phyloP scores from a whole-genome alignment of 805 yeast species.

The Sugiyamaella valdiviana region DNA sequence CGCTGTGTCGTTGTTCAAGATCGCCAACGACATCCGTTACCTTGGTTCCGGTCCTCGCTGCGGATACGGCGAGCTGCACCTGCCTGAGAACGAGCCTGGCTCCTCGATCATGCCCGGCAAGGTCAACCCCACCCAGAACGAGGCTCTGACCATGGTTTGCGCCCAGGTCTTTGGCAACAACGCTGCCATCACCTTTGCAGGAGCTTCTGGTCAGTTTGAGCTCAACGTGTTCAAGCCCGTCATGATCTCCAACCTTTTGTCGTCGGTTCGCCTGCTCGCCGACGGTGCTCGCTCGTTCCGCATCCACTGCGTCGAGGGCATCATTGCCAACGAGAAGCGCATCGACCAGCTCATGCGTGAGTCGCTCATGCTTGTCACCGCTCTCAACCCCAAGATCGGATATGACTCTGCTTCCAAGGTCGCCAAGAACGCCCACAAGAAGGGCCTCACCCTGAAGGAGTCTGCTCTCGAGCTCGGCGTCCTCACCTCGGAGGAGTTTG shows the following conservation, averaged over 20 bases:
- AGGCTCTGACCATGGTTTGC: slow-evolving; percentile 97
- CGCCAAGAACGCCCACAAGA: slow-evolving; percentile 97
- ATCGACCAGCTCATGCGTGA: slow-evolving; percentile 85
- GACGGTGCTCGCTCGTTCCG: slow-evolving; percentile 90
- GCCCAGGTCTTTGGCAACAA: slow-evolving; percentile 97
- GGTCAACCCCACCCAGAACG: slow-evolving; percentile 98
- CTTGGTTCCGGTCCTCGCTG: slow-evolving; percentile 99
- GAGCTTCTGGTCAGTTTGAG: slow-evolving; percentile 98
- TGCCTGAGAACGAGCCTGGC: slow-evolving; percentile 99
- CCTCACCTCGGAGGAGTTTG: slow-evolving; percentile 78
- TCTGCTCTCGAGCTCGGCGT: slow-evolving; percentile 89
- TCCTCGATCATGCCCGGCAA: slow-evolving; percentile 99
- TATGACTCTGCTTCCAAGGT: slow-evolving; percentile 96
- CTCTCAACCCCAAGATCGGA: slow-evolving; percentile 97
- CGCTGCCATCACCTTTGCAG: slow-evolving; percentile 90
- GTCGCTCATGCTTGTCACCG: slow-evolving; percentile 96
- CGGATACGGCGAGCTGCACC: slow-evolving; percentile 91
- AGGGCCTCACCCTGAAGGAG: slow-evolving; percentile 92
- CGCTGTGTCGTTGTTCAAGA: slow-evolving; percentile 89
- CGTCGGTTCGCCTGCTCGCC: slow-evolving; percentile 80
- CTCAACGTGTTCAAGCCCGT: slow-evolving; percentile 97
- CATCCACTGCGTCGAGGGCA: slow-evolving; percentile 91
- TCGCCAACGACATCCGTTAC: slow-evolving; percentile 96
- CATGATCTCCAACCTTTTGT: slow-evolving; percentile 81
- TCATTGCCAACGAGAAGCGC: slow-evolving; percentile 79